Conservation (phyloP, 495 filamentous ascomycete species). For the Recurvomyces mirabilis region DNA sequence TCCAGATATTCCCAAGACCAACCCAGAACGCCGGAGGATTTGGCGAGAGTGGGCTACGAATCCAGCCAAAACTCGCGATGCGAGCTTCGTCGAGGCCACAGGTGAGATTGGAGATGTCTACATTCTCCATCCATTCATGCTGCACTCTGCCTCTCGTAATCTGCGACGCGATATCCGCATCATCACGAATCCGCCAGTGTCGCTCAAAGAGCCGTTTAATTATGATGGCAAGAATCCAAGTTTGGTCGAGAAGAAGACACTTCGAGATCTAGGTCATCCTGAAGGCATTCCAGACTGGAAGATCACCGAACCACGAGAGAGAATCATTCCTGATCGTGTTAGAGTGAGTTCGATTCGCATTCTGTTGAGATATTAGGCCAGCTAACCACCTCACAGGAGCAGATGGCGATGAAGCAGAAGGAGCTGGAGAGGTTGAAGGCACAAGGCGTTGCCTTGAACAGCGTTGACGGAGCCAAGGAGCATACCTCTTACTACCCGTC, state of each 20-base stretch:
- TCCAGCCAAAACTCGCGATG: conserved; percentile 2
- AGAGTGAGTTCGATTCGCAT: background rate
- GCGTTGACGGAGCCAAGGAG: conserved; percentile 1
- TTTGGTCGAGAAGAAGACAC: conserved; percentile 8
- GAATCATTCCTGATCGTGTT: conserved; percentile 4
- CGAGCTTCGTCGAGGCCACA: conserved; percentile 9
- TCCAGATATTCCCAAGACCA: conserved; percentile 5
- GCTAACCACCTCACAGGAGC: background rate
- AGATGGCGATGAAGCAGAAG: conserved; percentile 8
- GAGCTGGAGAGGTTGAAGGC: conserved; percentile 11
- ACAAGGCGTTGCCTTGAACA: conserved; percentile 1
- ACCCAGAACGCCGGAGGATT: conserved; percentile 5
- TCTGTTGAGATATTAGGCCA: background rate
- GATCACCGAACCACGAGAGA: conserved; percentile 4
- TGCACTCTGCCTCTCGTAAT: conserved; percentile 10
- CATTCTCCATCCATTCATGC: conserved; percentile 14
- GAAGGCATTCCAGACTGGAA: conserved; percentile 12
- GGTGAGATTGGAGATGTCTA: conserved; percentile 13
- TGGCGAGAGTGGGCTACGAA: conserved; percentile 1
- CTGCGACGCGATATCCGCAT: conserved; percentile 7
- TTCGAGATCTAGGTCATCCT: conserved; percentile 6
- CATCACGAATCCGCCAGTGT: conserved; percentile 14
- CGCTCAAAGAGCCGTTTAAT: conserved; percentile 12
- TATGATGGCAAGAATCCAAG: conserved; percentile 9
- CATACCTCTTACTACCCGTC: background rate